A percentile compares a stretch with the other conserved stretches of the same genome.
phyloP scores from a whole-genome alignment of 2,329 filamentous ascomycete genomes.

The Aquanectria penicillioides region DNA sequence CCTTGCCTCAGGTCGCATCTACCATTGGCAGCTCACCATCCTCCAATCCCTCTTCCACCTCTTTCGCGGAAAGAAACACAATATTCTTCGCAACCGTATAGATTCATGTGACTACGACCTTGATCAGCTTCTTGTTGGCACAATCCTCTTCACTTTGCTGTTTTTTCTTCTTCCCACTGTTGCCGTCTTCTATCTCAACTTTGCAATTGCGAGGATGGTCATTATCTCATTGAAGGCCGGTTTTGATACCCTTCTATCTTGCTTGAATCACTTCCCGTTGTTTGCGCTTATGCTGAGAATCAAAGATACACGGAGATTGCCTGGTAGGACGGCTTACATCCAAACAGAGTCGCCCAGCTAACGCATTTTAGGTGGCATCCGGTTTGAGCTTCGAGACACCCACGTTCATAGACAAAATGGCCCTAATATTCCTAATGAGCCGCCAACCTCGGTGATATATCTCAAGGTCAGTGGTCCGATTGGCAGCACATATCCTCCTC shows the following conservation, averaged over 20 bases:
- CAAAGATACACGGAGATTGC: slow-evolving; percentile 90
- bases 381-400: slow-evolving; percentile 87
- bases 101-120: slow-evolving; percentile 99
- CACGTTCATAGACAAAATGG: slow-evolving; percentile 58
- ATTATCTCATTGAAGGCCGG: slow-evolving; percentile 93
- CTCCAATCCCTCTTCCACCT: slow-evolving; percentile 98
- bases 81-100: slow-evolving; percentile 95
- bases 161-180: slow-evolving; percentile 96
- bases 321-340: slow-evolving; percentile 63
- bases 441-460: slow-evolving; percentile 82
- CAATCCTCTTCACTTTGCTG: slow-evolving; percentile 93
- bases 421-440: slow-evolving; percentile 54
- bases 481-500: not conserved
- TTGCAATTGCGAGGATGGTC: slow-evolving; percentile 91
- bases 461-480: slow-evolving; percentile 71
- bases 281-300: slow-evolving; percentile 96
- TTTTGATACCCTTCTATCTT: slow-evolving; percentile 91
- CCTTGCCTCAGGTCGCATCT: slow-evolving; percentile 94
- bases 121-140: slow-evolving; percentile 94
- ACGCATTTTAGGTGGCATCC: slow-evolving; percentile 68
- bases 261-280: slow-evolving; percentile 95
- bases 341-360: not conserved
- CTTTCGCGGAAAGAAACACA: slow-evolving; percentile 97
- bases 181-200: slow-evolving; percentile 95
- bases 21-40: slow-evolving; percentile 98